Conservation (phyloP, 495 filamentous ascomycete genomes). For the Trichocladium uniseriatum region DNA sequence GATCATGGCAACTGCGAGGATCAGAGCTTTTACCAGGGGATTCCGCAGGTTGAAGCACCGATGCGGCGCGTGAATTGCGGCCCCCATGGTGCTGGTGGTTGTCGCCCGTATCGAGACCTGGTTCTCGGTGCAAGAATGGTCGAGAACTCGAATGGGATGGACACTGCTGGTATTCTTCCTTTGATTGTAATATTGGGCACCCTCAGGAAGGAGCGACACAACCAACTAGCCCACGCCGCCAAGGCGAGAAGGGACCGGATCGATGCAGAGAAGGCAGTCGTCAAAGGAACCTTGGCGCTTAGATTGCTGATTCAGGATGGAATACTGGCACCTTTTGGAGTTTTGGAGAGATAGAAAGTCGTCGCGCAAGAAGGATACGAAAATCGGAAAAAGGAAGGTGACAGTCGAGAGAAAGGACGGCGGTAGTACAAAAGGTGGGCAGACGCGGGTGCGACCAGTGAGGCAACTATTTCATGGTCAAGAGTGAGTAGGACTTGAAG, state of each 20-base stretch:
- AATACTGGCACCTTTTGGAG: too few relatives aligned
- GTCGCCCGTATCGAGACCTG: not conserved
- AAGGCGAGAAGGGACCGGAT: too few relatives aligned
- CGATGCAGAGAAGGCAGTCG: too few relatives aligned
- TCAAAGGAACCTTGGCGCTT: too few relatives aligned
- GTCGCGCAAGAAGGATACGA: not conserved
- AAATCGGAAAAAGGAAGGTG: not conserved
- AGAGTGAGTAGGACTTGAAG: too few relatives aligned
- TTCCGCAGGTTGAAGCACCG: conserved; percentile 38
- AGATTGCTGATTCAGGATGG: too few relatives aligned
- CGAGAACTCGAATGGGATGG: not conserved
- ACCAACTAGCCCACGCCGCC: too few relatives aligned
- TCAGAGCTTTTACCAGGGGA: conserved; percentile 32
- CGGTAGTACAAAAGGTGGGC: not conserved
- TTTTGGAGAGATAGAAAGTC: too few relatives aligned
- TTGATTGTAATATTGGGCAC: too few relatives aligned
- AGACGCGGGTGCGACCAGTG: not conserved
- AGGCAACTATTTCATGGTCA: too few relatives aligned
- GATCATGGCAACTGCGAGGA: conserved; percentile 29
- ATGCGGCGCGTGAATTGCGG: conserved; percentile 27
- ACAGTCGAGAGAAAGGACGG: conserved; percentile 1
- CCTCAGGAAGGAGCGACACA: too few relatives aligned
- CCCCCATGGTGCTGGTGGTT: conserved; percentile 24
- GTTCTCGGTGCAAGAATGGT: not conserved
- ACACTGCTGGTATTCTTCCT: too few relatives aligned